Evolutionary conservation across 2,329 filamentous ascomycete genomes (phyloP).

Genomic region (Aspergillus fijiensis): DNA sequence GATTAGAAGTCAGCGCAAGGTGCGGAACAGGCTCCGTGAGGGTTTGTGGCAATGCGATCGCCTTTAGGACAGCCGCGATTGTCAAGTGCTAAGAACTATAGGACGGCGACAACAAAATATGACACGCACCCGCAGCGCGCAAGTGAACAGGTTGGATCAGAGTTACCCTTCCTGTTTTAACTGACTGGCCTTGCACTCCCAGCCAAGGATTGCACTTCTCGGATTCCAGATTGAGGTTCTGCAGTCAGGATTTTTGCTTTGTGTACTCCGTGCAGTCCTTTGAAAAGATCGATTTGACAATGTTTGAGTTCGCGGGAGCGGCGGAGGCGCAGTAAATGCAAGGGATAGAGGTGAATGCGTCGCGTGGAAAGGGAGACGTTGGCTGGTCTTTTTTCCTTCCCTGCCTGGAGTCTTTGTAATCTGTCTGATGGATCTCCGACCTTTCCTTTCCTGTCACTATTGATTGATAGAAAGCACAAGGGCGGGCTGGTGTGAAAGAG

Average conservation of each 20-base stretch:
- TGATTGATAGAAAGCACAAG: not conserved
- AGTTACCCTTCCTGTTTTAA: slow-evolving; percentile 20
- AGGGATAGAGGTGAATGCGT: slow-evolving; percentile 31
- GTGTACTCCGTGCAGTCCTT: not conserved
- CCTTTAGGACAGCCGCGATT: slow-evolving; percentile 17
- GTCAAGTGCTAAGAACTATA: slow-evolving; percentile 9
- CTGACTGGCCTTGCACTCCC: slow-evolving; percentile 15
- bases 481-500: not conserved
- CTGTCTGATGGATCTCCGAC: not conserved
- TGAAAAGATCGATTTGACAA: slow-evolving; percentile 18
- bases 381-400: slow-evolving; percentile 10
- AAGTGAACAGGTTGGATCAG: slow-evolving; percentile 32
- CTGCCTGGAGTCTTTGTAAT: slow-evolving; percentile 1
- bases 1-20: slow-evolving; percentile 9
- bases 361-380: slow-evolving; percentile 31
- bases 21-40: slow-evolving; percentile 11
- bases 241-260: slow-evolving; percentile 15
- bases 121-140: slow-evolving; percentile 23
- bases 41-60: slow-evolving; percentile 23
- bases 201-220: slow-evolving; percentile 4
- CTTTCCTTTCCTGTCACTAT: not conserved
- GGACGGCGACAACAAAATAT: slow-evolving; percentile 17
- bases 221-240: slow-evolving; percentile 12
- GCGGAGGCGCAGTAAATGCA: slow-evolving; percentile 31
- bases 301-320: slow-evolving; percentile 22